Conservation (phyloP, 352 stramenopile genomes). For the Phytophthora colocasiae region DNA sequence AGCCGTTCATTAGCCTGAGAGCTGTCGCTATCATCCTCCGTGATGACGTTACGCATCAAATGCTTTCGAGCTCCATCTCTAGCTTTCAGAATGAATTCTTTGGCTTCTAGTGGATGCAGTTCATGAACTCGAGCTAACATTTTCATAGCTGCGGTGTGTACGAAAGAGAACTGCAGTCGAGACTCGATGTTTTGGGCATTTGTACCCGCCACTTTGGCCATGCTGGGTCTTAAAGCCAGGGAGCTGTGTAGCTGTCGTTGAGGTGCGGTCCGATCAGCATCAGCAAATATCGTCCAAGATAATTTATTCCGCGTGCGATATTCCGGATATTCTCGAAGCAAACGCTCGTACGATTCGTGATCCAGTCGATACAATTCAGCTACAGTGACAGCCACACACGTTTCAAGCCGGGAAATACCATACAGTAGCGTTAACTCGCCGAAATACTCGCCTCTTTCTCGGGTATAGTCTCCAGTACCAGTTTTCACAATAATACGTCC, state of each 20-base stretch:
- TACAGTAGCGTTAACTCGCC: slow-evolving; percentile 68
- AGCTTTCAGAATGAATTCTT: slow-evolving; percentile 54
- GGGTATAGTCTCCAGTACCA: slow-evolving; percentile 48
- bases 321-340: slow-evolving; percentile 73
- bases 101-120: slow-evolving; percentile 63
- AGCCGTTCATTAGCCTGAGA: background rate
- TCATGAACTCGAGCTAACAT: slow-evolving; percentile 49
- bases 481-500: slow-evolving; percentile 70
- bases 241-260: slow-evolving; percentile 1
- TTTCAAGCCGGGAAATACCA: slow-evolving; percentile 67
- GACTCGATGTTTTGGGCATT: slow-evolving; percentile 40
- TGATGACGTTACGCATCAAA: slow-evolving; percentile 9
- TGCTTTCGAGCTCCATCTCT: slow-evolving; percentile 44
- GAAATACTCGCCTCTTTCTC: slow-evolving; percentile 72
- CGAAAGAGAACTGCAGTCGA: slow-evolving; percentile 50
- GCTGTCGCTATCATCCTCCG: background rate
- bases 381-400: slow-evolving; percentile 62
- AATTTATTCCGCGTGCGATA: slow-evolving; percentile 59
- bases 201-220: slow-evolving; percentile 3
- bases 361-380: slow-evolving; percentile 79
- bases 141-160: slow-evolving; percentile 57
- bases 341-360: slow-evolving; percentile 60
- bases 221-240: slow-evolving; percentile 18
- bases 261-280: background rate
- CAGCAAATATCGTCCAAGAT: slow-evolving; percentile 51